These are phyloP conservation scores for Zygosaccharomyces sapae DNA, from an alignment of 1,139 yeast species.

Conservation along the genomic window DNA sequence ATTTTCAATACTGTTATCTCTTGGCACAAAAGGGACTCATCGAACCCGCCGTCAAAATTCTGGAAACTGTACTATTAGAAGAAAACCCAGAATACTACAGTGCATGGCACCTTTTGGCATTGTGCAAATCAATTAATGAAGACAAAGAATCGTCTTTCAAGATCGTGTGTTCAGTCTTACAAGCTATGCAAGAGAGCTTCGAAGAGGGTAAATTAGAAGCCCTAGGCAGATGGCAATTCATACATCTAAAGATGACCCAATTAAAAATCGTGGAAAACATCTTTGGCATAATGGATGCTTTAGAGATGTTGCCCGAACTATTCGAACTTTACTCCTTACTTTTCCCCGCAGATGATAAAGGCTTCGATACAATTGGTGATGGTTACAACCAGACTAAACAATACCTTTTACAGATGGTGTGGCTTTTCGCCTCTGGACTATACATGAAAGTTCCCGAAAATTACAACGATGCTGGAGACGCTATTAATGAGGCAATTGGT, in stretches of 20 bases:
- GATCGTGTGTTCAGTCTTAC: slow-evolving; percentile 43
- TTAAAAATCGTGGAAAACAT: slow-evolving; percentile 64
- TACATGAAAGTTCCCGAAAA: slow-evolving; percentile 53
- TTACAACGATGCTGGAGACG: slow-evolving; percentile 61
- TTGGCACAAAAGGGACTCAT: slow-evolving; percentile 37
- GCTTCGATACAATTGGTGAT: slow-evolving; percentile 19
- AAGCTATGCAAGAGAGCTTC: slow-evolving; percentile 29
- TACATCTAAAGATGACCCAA: slow-evolving; percentile 74
- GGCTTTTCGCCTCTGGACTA: slow-evolving; percentile 71
- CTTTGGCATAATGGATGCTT: slow-evolving; percentile 56
- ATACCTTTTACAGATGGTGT: slow-evolving; percentile 53
- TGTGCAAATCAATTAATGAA: slow-evolving; percentile 50
- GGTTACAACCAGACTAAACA: slow-evolving; percentile 26
- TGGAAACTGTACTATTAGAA: slow-evolving; percentile 37
- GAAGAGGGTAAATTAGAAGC: slow-evolving; percentile 27
- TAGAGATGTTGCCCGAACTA: slow-evolving; percentile 63
- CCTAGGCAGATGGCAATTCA: slow-evolving; percentile 49
- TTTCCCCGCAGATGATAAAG: slow-evolving; percentile 41
- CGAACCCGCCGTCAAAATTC: slow-evolving; percentile 37
- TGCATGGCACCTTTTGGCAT: slow-evolving; percentile 50
- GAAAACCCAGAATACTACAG: slow-evolving; percentile 42
- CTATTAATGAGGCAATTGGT: slow-evolving; percentile 68
- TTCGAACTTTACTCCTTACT: slow-evolving; percentile 57
- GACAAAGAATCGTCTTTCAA: slow-evolving; percentile 45
- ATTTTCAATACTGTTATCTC: slow-evolving; percentile 39